Base-by-base conservation (phyloP, 768 basidiomycete genomes). In the Auriscalpium vulgare region DNA sequence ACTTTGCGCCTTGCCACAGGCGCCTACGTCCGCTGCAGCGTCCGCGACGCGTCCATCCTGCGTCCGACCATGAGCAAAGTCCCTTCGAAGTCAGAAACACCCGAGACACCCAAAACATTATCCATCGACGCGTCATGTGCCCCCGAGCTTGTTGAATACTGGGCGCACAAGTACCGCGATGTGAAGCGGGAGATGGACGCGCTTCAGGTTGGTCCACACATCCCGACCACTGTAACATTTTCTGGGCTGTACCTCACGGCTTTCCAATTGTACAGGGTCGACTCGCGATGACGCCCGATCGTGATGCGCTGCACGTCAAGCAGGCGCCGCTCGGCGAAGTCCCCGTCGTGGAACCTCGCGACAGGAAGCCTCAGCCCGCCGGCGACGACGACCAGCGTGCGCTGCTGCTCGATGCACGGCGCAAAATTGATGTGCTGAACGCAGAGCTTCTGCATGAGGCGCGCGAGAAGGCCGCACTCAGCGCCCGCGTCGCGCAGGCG, bases 141-240 rank as follows among this genome's bases (percentile, higher is more conserved):
- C 17, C 53, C 56, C n/a, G 59, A 60, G 38, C 48, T 60, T 10
- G 50, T 58, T 17, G 59, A 60, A 29, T 60, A 57, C 43, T 60
- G 59, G 59, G 36, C 56, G 19, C 53, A 60, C 9, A 60, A 58
- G 40, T 60, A 60, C 45, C 38, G 40, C 16, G 53, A 60, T 4
- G 50, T 55, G 21, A 60, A 58, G 49, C 23, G 47, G 23, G 59
- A 60, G 23, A 19, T 55, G 14, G 59, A 60, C 8, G 14, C 19
- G 10, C 59, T 57, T 2, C 53, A 55, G 49, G 59, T 60, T 34
- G 7, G 56, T 43, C 44, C 19, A 17, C 50, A 13, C 47, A 48
- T 16, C 8, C 14, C 10, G n/a, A 8, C 44, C 13, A 9, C n/a
- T 29, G 29, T 29, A 29, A 4, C 2, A 29, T 3, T 4, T 29